phyloP scores from a whole-genome alignment of 2,329 filamentous ascomycete genomes.

The Myriosclerotinia scirpicola region DNA sequence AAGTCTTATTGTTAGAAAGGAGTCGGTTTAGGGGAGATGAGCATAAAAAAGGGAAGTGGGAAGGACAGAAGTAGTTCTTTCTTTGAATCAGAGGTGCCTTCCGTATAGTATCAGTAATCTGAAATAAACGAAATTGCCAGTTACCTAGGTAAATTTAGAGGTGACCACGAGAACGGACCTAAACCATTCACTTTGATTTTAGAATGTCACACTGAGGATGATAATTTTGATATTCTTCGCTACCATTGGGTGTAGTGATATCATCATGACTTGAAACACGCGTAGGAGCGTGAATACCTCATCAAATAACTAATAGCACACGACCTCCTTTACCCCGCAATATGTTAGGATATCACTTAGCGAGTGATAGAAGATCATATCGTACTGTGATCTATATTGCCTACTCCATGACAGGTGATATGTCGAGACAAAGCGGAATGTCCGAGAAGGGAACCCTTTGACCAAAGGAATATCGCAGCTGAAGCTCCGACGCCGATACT shows the following conservation, averaged over 20 bases:
- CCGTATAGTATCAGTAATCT: not conserved
- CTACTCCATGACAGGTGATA: not conserved
- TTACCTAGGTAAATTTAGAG: not conserved
- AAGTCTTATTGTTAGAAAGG: not conserved
- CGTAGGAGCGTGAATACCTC: not conserved
- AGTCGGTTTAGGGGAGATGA: not conserved
- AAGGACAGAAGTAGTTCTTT: slow-evolving; percentile 2
- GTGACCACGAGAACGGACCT: not conserved
- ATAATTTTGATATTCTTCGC: not conserved
- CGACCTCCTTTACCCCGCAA: not conserved
- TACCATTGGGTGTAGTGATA: not conserved
- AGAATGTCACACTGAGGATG: not conserved
- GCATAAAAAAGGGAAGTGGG: not conserved
- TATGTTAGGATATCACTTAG: not conserved
- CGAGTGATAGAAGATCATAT: not conserved
- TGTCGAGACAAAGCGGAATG: not conserved
- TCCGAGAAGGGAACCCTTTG: not conserved
- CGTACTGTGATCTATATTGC: not conserved
- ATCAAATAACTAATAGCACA: not conserved
- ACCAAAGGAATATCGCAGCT: not conserved
- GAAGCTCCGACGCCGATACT: not conserved
- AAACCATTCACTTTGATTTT: not conserved
- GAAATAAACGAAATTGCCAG: not conserved
- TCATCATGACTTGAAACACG: not conserved
- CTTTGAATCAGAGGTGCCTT: not conserved